These are phyloP conservation scores for Colletotrichum chlorophyti DNA, from an alignment of 2,329 filamentous ascomycete genomes.

Conservation along the genomic window DNA sequence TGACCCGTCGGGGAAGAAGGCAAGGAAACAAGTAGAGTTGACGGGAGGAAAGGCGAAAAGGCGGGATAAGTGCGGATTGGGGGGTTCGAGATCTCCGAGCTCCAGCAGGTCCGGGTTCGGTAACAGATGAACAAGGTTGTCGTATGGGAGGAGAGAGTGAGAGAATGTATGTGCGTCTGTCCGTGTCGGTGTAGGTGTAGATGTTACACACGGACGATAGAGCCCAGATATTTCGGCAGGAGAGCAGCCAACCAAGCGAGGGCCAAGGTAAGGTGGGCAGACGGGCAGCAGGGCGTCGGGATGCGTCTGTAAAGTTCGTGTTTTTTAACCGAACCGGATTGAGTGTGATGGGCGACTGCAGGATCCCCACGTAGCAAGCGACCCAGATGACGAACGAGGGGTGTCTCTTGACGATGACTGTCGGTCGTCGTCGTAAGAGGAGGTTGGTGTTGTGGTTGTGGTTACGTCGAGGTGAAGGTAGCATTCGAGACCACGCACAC, in stretches of 20 bases:
- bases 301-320: too few species aligned
- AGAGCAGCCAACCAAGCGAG: conserved; percentile 14
- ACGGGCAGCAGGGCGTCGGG: too few species aligned
- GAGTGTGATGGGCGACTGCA: conserved; percentile 10
- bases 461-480: conserved; percentile 5
- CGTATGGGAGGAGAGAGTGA: not conserved
- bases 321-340: not conserved
- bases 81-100: conserved; percentile 21
- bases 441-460: too few species aligned
- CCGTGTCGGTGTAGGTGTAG: not conserved
- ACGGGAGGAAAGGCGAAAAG: not conserved
- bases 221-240: conserved; percentile 9
- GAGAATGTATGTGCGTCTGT: not conserved
- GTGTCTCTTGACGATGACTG: too few species aligned
- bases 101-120: conserved; percentile 14
- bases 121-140: conserved; percentile 15
- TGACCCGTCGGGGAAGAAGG: not conserved
- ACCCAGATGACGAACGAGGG: too few species aligned
- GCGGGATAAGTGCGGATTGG: conserved; percentile 10
- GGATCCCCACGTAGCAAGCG: not conserved
- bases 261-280: not conserved
- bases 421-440: too few species aligned
- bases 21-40: conserved; percentile 2
- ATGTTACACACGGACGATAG: conserved; percentile 12
- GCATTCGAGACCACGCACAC: conserved; percentile 7